Base-by-base conservation (phyloP, 169 alveolate genomes). In the Plasmodium chabaudi region DNA sequence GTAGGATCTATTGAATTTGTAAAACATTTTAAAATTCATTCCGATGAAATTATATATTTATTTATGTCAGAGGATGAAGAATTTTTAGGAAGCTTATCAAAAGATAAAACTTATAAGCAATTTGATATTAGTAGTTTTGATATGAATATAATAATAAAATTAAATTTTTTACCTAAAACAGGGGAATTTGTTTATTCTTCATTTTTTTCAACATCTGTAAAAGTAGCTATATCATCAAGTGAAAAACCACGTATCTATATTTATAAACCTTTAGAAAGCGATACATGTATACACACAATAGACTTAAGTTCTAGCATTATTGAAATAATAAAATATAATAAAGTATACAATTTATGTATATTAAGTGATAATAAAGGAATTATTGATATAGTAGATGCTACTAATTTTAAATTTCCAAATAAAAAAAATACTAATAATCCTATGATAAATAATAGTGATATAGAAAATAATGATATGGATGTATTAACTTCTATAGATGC, bases 1-100 rank as follows among this genome's bases (percentile, higher is more conserved):
- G 94, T 88, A 63, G 97, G 96, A 51, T 98, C 98, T 60, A 95
- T 99, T 19, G 99, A 98, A 94, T 98, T 96, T 86, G 99, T 98
- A 23, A 99, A 98, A 92, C 98, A 97, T 87, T 96, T 96, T 93
- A 94, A 97, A 70, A 99, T 99, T 12, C 99, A 98, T 71, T 89
- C 94, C 15, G 96, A 98, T 89, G 94, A 73, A 25, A 94, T 94
- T 59, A 92, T 88, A 5, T 93, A 73, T 64, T 75, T 94, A 87
- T 82, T 95, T 57, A 87, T 93, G 10, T 93, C 97, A 13, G 93
- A 84, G 63, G 97, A 94, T n/a, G 97, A 96, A 3, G 88, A 91
- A 17, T 15, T 84, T 12, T 90, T 95, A 65, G 97, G 97, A 9
- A 92, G 96, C 53, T 92, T 95, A 12, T 92, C 97, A 47, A 84